These are phyloP conservation scores for Chenopodium berlandieri DNA, from an alignment of 148 eudicot genomes.

Conservation along the genomic window DNA sequence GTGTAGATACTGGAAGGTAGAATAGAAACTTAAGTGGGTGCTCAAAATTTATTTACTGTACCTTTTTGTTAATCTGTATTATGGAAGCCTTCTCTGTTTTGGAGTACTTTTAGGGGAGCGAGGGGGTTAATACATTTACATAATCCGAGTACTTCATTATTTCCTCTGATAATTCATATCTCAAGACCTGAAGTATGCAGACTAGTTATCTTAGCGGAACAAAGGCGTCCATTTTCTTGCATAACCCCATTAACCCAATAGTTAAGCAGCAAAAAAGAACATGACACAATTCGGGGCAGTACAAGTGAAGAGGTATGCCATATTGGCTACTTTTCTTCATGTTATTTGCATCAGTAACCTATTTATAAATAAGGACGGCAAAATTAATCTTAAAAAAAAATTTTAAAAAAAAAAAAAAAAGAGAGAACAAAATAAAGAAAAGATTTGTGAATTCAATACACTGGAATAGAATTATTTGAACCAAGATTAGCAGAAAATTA, in stretches of 20 bases:
- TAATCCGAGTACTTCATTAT: background rate
- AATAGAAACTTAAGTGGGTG: background rate
- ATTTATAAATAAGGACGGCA: too few relatives aligned
- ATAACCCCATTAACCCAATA: background rate
- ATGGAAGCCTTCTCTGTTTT: slow-evolving; percentile 6
- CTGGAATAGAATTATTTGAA: background rate
- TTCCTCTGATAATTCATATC: background rate
- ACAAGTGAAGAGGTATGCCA: background rate
- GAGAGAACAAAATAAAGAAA: too few relatives aligned
- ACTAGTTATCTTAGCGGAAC: background rate
- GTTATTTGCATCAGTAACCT: background rate
- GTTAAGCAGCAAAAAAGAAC: background rate
- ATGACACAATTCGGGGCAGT: background rate
- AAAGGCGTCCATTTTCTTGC: background rate
- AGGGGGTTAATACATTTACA: background rate
- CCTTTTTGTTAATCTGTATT: background rate
- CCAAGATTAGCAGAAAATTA: background rate
- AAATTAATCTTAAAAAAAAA: too few relatives aligned
- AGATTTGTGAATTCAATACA: too few relatives aligned
- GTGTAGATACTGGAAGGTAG: background rate
- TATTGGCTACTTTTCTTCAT: background rate
- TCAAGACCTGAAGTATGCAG: background rate
- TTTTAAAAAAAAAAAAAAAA: too few relatives aligned
- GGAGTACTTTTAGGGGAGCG: background rate
- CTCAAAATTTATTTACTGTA: background rate